These are phyloP conservation scores for Claviceps sp. DNA, from an alignment of 2,329 filamentous ascomycete genomes.

Conservation along the genomic window DNA sequence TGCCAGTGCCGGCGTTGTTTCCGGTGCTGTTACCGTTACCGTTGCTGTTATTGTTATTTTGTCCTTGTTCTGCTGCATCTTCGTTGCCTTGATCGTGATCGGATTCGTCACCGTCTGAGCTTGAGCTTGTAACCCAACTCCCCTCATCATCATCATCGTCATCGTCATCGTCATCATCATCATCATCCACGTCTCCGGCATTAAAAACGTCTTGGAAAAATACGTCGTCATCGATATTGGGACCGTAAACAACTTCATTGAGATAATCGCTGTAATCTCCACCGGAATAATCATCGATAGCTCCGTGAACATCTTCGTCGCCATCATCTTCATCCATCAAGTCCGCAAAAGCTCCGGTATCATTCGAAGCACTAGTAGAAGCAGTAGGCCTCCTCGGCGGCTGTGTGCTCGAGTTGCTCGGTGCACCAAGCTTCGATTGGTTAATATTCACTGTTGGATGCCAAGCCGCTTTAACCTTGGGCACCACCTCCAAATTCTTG, in stretches of 20 bases:
- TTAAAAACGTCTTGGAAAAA: no score
- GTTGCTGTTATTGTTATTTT: not conserved
- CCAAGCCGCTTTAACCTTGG: conserved; percentile 4
- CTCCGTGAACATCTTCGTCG: no score
- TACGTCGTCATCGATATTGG: no score
- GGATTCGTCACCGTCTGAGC: not conserved
- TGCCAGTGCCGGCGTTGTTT: no score
- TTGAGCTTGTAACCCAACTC: not conserved
- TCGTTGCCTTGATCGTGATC: conserved; percentile 1
- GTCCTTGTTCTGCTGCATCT: not conserved
- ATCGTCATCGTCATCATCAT: conserved; percentile 6
- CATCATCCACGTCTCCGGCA: conserved; percentile 5
- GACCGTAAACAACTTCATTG: no score
- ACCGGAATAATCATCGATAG: no score
- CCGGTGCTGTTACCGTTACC: not conserved
- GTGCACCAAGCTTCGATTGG: conserved; percentile 13
- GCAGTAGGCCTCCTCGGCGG: not conserved
- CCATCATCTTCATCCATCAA: conserved; percentile 6
- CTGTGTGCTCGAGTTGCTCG: conserved; percentile 18
- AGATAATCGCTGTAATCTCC: no score
- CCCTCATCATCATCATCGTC: no score
- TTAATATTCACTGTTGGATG: conserved; percentile 15
- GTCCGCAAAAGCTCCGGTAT: not conserved
- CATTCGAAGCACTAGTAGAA: not conserved
- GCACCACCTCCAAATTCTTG: conserved; percentile 10